Conservation (phyloP, 345 rosid species). For the Pseudoturritis turrita region DNA sequence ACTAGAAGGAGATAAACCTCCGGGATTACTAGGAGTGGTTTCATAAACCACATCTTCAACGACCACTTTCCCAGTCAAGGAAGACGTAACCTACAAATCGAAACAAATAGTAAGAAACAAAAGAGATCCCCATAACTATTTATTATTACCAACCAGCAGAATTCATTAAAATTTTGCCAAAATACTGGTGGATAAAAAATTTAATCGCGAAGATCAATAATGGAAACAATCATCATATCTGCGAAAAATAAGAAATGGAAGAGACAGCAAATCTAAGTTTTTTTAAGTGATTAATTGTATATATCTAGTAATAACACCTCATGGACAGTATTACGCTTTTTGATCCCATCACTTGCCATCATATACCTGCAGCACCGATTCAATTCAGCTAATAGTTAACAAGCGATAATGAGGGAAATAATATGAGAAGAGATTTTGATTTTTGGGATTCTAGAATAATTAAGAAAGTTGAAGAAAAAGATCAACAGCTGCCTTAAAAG, state of each 20-base stretch:
- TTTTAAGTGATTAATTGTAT: not conserved
- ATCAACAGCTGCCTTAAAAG: not conserved
- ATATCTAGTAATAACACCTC: slow-evolving; percentile 40
- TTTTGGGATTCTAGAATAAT: not conserved
- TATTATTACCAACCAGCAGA: not conserved
- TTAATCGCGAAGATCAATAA: not conserved
- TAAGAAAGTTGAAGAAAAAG: not conserved
- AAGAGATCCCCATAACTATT: not conserved
- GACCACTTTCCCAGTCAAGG: slow-evolving; percentile 61
- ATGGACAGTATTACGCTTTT: slow-evolving; percentile 48
- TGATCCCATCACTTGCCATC: slow-evolving; percentile 88
- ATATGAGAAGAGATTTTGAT: not conserved
- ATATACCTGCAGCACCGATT: slow-evolving; percentile 53
- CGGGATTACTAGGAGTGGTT: slow-evolving; percentile 43
- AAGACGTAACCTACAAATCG: slow-evolving; percentile 55
- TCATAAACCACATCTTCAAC: slow-evolving; percentile 87
- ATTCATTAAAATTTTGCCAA: not conserved
- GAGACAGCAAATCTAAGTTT: not conserved
- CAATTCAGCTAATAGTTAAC: not conserved
- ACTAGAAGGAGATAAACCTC: slow-evolving; percentile 34
- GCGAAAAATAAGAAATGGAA: not conserved
- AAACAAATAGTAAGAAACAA: not conserved
- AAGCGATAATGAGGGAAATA: not conserved
- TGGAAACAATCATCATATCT: not conserved
- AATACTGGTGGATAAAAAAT: not conserved